These are phyloP conservation scores for Phytopythium boreale DNA, from an alignment of 352 stramenopile species.

Conservation along the genomic window DNA sequence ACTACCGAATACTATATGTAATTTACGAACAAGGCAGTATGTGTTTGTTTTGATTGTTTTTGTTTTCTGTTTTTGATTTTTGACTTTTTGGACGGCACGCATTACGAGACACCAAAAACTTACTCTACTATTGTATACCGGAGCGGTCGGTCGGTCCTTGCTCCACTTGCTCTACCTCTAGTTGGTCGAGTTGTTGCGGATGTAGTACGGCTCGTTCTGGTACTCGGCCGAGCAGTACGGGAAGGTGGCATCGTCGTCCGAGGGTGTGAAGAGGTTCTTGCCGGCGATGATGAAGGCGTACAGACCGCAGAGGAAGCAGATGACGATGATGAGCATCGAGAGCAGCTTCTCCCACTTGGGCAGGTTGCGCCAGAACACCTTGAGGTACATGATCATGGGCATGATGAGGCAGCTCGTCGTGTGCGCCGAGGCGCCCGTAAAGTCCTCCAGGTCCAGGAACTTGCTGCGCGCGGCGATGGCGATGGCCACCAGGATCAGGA, in stretches of 20 bases:
- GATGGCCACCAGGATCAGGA: slow-evolving; percentile 36
- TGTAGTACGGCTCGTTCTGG: slow-evolving; percentile 45
- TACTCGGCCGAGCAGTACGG: slow-evolving; percentile 55
- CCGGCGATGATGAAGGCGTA: slow-evolving; percentile 55
- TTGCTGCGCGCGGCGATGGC: slow-evolving; percentile 39
- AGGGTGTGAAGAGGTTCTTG: slow-evolving; percentile 51
- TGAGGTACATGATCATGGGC: slow-evolving; percentile 54
- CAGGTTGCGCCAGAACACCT: slow-evolving; percentile 36
- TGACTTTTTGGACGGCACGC: too few species aligned
- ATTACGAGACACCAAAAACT: too few species aligned
- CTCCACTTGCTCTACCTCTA: slow-evolving; percentile 8
- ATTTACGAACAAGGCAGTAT: too few species aligned
- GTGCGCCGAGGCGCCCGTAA: slow-evolving; percentile 45
- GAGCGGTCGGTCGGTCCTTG: too few species aligned
- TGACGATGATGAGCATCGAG: slow-evolving; percentile 33
- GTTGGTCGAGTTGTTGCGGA: slow-evolving; percentile 27
- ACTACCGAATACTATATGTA: too few species aligned
- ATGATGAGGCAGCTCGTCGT: slow-evolving; percentile 54
- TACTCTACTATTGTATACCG: background rate
- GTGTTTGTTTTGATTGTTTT: too few species aligned
- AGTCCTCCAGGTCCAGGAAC: slow-evolving; percentile 54
- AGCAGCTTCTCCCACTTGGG: slow-evolving; percentile 39
- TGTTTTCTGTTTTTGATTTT: too few species aligned
- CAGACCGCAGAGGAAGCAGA: slow-evolving; percentile 38
- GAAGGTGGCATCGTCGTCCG: slow-evolving; percentile 35